Evolutionary conservation across 306 rosid species (phyloP).

Genomic region (Pachyrhizus erosus): DNA sequence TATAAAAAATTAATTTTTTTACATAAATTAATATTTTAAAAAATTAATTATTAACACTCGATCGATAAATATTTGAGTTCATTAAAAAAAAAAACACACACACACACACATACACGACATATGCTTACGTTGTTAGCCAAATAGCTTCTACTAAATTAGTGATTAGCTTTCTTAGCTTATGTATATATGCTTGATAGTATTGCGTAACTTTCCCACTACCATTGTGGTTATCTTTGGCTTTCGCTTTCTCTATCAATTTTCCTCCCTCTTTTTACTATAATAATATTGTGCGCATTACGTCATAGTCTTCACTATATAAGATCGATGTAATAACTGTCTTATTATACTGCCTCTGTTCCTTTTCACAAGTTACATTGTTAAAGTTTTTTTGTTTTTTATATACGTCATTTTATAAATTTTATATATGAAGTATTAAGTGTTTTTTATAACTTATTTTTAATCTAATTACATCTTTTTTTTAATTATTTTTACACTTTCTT

Average conservation of each 20-base stretch:
- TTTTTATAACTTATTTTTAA: background rate
- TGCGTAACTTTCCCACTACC: slow-evolving; percentile 33
- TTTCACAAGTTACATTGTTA: background rate
- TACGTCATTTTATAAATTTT: background rate
- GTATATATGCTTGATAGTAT: slow-evolving; percentile 16
- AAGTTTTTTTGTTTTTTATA: background rate
- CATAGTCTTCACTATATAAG: slow-evolving; percentile 8
- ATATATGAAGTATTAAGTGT: background rate
- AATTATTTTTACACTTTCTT: background rate
- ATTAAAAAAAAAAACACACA: background rate
- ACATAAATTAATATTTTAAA: too few species aligned
- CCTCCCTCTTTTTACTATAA: slow-evolving; percentile 9
- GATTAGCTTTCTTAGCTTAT: background rate
- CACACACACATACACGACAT: too few species aligned
- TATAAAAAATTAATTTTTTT: too few species aligned
- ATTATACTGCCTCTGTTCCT: background rate
- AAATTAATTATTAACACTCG: too few species aligned
- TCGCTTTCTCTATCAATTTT: background rate
- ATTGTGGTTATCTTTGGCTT: background rate
- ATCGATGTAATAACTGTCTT: background rate
- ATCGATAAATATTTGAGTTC: too few species aligned
- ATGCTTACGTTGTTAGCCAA: slow-evolving; percentile 11
- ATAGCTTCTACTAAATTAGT: background rate
- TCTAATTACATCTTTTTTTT: background rate
- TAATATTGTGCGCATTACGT: slow-evolving; percentile 35